These are phyloP conservation scores for Zizania latifolia DNA, from an alignment of 176 grass and related monocot species.

Conservation along the genomic window DNA sequence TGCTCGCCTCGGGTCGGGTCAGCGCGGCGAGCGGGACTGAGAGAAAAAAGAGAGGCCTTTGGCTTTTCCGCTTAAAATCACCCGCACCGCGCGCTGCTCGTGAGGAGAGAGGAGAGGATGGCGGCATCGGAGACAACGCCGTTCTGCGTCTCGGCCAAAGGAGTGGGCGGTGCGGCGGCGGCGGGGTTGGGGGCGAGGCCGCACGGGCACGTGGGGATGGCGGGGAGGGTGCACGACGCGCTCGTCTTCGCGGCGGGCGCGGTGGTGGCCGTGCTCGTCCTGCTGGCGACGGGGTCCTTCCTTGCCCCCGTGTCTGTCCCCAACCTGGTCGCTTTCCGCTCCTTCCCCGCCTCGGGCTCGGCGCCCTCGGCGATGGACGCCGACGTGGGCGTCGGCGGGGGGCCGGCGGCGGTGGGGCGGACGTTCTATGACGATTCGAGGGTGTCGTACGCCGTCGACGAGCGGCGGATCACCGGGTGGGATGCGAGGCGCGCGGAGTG, in stretches of 20 bases:
- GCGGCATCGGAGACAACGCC: conserved; percentile 1
- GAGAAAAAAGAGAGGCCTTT: not conserved
- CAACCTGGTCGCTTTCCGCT: conserved; percentile 11
- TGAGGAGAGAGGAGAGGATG: not conserved
- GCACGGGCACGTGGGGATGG: not conserved
- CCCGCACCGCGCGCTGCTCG: not conserved
- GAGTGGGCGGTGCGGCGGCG: not conserved
- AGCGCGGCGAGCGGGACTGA: too few relatives aligned
- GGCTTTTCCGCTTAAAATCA: not conserved
- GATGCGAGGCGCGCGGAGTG: conserved; percentile 59
- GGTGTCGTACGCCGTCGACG: conserved; percentile 41
- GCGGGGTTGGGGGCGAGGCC: not conserved
- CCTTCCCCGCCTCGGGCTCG: not conserved
- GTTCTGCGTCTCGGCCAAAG: not conserved
- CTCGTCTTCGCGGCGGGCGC: conserved; percentile 57
- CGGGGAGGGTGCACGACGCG: conserved; percentile 15
- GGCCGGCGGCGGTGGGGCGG: not conserved
- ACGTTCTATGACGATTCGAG: conserved; percentile 66
- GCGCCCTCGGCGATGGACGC: not conserved
- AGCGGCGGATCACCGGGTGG: conserved; percentile 37
- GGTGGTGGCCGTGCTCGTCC: conserved; percentile 33
- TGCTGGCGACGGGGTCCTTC: conserved; percentile 22
- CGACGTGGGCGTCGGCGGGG: not conserved
- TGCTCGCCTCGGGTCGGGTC: too few relatives aligned
- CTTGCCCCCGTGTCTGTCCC: not conserved